phyloP scores from a whole-genome alignment of 768 basidiomycete genomes.

The Pseudohyphozyma bogoriensis region DNA sequence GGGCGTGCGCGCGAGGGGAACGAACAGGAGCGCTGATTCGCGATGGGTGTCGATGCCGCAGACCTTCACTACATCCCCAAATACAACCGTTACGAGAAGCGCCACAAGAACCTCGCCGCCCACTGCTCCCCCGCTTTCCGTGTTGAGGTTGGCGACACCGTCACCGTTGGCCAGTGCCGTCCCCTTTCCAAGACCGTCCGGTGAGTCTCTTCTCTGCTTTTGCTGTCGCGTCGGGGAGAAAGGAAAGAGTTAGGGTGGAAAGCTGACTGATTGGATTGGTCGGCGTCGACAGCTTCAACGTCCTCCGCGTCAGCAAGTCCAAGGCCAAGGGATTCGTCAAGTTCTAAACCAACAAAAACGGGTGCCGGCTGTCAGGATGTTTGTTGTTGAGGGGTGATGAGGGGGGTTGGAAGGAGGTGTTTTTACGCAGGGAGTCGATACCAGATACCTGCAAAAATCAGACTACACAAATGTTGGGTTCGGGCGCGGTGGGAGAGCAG shows the following conservation, averaged over 20 bases:
- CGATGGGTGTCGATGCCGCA: constrained; percentile 32
- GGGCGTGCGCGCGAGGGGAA: not conserved
- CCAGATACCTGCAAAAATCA: too few relatives aligned
- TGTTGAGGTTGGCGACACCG: constrained; percentile 83
- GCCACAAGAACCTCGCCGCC: constrained; percentile 92
- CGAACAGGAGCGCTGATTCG: not conserved
- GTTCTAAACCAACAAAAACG: not conserved
- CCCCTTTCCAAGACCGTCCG: constrained; percentile 84
- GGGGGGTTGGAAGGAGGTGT: too few relatives aligned
- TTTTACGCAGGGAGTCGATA: too few relatives aligned
- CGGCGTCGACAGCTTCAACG: constrained; percentile 73
- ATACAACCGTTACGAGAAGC: constrained; percentile 98
- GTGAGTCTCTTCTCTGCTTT: not conserved
- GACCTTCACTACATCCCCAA: constrained; percentile 94
- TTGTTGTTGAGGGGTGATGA: not conserved
- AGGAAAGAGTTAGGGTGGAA: too few relatives aligned
- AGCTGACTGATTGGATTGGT: not conserved
- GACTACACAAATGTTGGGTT: too few relatives aligned
- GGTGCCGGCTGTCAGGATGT: not conserved
- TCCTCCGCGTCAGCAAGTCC: constrained; percentile 85
- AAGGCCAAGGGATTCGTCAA: constrained; percentile 91
- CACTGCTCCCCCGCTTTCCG: constrained; percentile 99
- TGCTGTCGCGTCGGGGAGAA: not conserved
- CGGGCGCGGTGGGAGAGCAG: too few relatives aligned
- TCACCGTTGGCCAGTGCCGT: constrained; percentile 98